Conservation (phyloP, 345 rosid species). For the Melaleuca alternifolia region DNA sequence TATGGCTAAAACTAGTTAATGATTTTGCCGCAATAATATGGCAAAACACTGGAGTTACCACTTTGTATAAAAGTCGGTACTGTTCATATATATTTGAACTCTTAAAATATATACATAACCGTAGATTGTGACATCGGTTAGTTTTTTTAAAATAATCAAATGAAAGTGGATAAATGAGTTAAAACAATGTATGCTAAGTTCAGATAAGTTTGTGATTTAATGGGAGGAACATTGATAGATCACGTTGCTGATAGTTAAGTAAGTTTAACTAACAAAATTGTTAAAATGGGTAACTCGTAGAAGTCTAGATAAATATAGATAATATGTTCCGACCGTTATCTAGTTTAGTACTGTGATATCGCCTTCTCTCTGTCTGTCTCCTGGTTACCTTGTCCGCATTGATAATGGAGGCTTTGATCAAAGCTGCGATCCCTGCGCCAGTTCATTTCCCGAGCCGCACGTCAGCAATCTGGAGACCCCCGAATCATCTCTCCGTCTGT, state of each 20-base stretch:
- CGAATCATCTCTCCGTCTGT: not conserved
- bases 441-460: not conserved
- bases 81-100: too few species aligned
- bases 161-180: not conserved
- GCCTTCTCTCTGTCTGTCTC: not conserved
- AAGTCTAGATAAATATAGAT: not conserved
- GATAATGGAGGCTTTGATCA: conserved; percentile 16
- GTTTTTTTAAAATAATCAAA: not conserved
- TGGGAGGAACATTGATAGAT: not conserved
- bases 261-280: not conserved
- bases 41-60: too few species aligned
- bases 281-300: not conserved
- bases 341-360: not conserved
- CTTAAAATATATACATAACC: fast-evolving
- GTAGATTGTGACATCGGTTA: fast-evolving
- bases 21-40: not conserved
- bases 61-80: too few species aligned
- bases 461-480: not conserved
- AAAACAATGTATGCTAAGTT: not conserved
- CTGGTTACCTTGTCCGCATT: not conserved
- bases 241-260: not conserved
- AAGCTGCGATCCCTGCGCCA: conserved; percentile 14
- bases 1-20: not conserved
- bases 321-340: not conserved
- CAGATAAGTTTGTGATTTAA: not conserved